These are phyloP conservation scores for Cordyceps farinosa DNA, from an alignment of 2,329 filamentous ascomycete species.

Conservation along the genomic window DNA sequence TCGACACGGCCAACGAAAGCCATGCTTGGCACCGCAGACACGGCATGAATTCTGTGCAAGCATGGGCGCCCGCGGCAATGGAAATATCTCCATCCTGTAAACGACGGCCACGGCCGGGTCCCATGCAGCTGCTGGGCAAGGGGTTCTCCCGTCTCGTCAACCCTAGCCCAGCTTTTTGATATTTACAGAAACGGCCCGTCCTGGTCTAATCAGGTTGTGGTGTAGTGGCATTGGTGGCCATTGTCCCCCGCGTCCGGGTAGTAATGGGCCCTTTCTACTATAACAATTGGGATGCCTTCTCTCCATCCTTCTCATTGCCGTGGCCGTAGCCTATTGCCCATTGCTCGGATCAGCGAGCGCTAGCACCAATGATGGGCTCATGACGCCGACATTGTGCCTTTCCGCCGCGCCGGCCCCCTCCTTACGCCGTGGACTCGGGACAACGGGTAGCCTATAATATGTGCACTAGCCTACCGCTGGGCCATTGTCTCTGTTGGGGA, in stretches of 20 bases:
- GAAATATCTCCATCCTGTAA: not conserved
- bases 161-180: not conserved
- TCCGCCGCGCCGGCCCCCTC: not conserved
- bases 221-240: not conserved
- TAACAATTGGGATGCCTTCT: not conserved
- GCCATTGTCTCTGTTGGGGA: not conserved
- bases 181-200: not conserved
- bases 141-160: not conserved
- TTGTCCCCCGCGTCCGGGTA: not conserved
- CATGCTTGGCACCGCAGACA: not conserved
- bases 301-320: not conserved
- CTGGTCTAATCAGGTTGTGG: not conserved
- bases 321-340: not conserved
- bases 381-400: conserved; percentile 11
- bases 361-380: conserved; percentile 6
- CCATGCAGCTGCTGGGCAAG: conserved; percentile 4
- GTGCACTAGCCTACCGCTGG: not conserved
- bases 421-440: not conserved
- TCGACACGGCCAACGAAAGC: not conserved
- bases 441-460: not conserved
- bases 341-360: not conserved
- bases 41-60: not conserved
- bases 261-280: no score
- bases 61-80: not conserved
- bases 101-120: not conserved